Conservation (phyloP, 139 green algal genomes). For the Desmodesmus armatus region DNA sequence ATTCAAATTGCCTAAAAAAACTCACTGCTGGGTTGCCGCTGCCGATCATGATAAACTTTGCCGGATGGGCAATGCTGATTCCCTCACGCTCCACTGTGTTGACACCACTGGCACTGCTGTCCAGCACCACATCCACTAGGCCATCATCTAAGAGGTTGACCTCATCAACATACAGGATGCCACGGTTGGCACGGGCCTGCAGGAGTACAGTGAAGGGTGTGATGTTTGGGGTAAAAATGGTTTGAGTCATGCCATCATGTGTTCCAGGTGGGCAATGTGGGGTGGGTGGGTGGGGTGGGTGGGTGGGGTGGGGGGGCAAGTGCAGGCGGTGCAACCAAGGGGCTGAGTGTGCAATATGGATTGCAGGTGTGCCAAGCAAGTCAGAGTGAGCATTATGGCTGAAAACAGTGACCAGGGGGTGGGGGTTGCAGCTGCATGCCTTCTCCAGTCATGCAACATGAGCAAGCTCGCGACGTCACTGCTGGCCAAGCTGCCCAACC, state of each 20-base stretch:
- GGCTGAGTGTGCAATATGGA: too few species aligned
- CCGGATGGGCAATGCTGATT: conserved; percentile 91
- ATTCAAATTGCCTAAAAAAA: not conserved
- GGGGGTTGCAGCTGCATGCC: not conserved
- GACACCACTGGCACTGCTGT: conserved; percentile 78
- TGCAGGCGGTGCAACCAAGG: too few species aligned
- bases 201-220: too few species aligned
- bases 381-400: too few species aligned
- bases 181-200: conserved; percentile 80
- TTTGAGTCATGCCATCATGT: too few species aligned
- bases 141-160: conserved; percentile 88
- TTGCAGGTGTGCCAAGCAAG: too few species aligned
- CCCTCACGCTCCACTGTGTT: conserved; percentile 99
- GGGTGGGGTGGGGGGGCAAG: too few species aligned
- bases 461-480: too few species aligned
- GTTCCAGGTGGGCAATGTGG: too few species aligned
- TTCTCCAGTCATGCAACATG: not conserved
- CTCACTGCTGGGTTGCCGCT: conserved; percentile 78
- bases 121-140: conserved; percentile 87
- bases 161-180: conserved; percentile 90
- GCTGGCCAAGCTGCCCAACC: not conserved
- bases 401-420: too few species aligned
- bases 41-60: conserved; percentile 96
- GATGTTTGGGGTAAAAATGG: too few species aligned
- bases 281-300: too few species aligned